Percentiles rank a stretch among this genome's conserved stretches.
These are phyloP conservation scores for Alternaria postmessia DNA, from an alignment of 2,329 filamentous ascomycete genomes.

Conservation along the genomic window DNA sequence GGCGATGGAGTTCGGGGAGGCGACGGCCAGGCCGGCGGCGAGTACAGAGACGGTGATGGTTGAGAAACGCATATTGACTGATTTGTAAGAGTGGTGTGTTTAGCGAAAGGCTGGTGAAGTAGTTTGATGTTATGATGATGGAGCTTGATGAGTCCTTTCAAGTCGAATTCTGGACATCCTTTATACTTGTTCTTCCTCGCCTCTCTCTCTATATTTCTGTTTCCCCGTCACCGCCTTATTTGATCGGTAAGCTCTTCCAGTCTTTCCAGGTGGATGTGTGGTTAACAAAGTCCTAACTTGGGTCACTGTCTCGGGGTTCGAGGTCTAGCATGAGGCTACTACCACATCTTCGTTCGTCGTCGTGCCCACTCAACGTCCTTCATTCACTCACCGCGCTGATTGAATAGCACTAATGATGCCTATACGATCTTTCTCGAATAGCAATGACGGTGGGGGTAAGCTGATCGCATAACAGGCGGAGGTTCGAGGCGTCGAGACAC, in stretches of 20 bases:
- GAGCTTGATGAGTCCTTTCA: constrained; percentile 3
- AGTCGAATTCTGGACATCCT: neutral
- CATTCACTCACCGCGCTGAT: neutral
- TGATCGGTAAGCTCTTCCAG: neutral
- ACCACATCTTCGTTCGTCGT: neutral
- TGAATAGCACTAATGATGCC: neutral
- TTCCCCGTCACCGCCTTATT: neutral
- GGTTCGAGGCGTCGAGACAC: neutral
- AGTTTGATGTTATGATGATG: constrained; percentile 9
- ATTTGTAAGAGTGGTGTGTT: neutral
- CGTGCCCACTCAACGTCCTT: neutral
- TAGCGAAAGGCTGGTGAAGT: constrained; percentile 1
- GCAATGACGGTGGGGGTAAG: constrained; percentile 11
- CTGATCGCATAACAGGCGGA: constrained; percentile 8
- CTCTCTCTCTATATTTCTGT: neutral
- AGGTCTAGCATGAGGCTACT: neutral
- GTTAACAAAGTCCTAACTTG: neutral
- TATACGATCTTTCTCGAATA: neutral
- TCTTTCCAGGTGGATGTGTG: neutral
- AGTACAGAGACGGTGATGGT: constrained; percentile 15
- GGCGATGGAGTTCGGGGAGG: constrained; percentile 14
- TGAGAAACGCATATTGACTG: constrained; percentile 20
- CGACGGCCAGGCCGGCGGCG: constrained; percentile 9
- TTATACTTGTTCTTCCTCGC: constrained; percentile 8
- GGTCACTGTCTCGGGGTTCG: constrained; percentile 1